phyloP scores from a whole-genome alignment of 306 rosid genomes.

The Acmispon strigosus region DNA sequence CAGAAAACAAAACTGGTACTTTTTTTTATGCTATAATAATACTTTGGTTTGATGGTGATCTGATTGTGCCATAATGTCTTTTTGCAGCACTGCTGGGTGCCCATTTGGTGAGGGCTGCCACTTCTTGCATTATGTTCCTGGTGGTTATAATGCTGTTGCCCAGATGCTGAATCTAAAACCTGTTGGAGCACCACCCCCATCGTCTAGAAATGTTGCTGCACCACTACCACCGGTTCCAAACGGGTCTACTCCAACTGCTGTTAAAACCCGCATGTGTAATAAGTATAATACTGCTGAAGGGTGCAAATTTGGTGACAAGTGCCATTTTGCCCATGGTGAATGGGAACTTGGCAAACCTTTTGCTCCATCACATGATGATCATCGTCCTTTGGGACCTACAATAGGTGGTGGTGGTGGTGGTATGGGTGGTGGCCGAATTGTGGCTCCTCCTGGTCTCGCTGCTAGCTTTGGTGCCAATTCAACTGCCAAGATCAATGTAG shows the following conservation, averaged over 20 bases:
- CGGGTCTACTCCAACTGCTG: constrained; percentile 49
- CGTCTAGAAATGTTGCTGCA: constrained; percentile 41
- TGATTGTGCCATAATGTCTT: constrained; percentile 19
- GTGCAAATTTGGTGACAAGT: constrained; percentile 94
- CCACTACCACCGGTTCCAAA: constrained; percentile 46
- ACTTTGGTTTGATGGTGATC: constrained; percentile 7
- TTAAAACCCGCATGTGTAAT: constrained; percentile 76
- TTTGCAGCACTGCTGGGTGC: constrained; percentile 88
- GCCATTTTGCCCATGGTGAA: constrained; percentile 94
- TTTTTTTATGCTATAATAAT: background rate
- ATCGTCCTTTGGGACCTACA: constrained; percentile 50
- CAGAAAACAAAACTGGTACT: background rate
- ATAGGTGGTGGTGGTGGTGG: constrained; percentile 38
- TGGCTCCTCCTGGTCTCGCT: constrained; percentile 54
- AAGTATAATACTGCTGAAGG: constrained; percentile 77
- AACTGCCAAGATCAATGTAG: constrained; percentile 91
- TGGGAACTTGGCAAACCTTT: constrained; percentile 79
- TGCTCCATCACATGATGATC: constrained; percentile 58
- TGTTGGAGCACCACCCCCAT: constrained; percentile 30
- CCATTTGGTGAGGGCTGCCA: constrained; percentile 98
- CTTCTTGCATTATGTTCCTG: constrained; percentile 85
- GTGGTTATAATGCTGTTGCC: constrained; percentile 84
- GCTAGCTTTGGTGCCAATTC: constrained; percentile 81
- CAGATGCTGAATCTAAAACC: constrained; percentile 81
- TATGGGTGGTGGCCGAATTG: constrained; percentile 40